phyloP scores from a whole-genome alignment of 2,329 filamentous ascomycete genomes.

The Lachnellula hyalina region DNA sequence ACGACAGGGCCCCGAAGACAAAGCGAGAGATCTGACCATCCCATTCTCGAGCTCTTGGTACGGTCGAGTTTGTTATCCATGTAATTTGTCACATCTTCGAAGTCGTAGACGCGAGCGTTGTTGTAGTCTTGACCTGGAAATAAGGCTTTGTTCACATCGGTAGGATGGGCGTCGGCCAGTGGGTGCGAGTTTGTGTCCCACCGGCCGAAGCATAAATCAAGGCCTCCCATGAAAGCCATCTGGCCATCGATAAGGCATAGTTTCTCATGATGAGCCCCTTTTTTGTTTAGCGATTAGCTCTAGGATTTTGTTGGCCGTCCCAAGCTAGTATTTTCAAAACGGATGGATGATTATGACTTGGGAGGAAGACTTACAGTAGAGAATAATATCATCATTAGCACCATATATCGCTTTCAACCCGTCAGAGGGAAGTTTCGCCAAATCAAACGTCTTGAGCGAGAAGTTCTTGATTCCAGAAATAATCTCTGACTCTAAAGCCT shows the following conservation, averaged over 20 bases:
- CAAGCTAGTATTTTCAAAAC: too few species aligned
- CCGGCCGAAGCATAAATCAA: constrained; percentile 82
- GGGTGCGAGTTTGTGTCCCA: constrained; percentile 87
- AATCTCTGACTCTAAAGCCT: constrained; percentile 63
- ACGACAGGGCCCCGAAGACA: constrained; percentile 71
- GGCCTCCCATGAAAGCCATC: constrained; percentile 82
- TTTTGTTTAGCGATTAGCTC: background rate
- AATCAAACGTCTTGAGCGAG: constrained; percentile 48
- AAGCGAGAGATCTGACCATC: constrained; percentile 83
- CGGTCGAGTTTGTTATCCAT: constrained; percentile 83
- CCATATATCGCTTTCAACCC: constrained; percentile 76
- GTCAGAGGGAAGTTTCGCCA: constrained; percentile 65
- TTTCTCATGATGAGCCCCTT: constrained; percentile 86
- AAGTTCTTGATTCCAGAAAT: constrained; percentile 50
- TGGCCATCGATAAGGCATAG: constrained; percentile 75
- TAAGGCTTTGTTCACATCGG: constrained; percentile 66
- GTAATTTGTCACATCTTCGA: constrained; percentile 69
- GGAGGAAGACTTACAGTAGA: constrained; percentile 52
- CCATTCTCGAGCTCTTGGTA: constrained; percentile 76
- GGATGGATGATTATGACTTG: too few species aligned
- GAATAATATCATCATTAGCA: constrained; percentile 70
- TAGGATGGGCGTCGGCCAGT: constrained; percentile 70
- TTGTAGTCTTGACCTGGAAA: constrained; percentile 94
- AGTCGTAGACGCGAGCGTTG: constrained; percentile 80
- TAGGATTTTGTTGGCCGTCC: too few species aligned